phyloP scores from a whole-genome alignment of 495 filamentous ascomycete genomes.

The Hypoxylon perforatum region DNA sequence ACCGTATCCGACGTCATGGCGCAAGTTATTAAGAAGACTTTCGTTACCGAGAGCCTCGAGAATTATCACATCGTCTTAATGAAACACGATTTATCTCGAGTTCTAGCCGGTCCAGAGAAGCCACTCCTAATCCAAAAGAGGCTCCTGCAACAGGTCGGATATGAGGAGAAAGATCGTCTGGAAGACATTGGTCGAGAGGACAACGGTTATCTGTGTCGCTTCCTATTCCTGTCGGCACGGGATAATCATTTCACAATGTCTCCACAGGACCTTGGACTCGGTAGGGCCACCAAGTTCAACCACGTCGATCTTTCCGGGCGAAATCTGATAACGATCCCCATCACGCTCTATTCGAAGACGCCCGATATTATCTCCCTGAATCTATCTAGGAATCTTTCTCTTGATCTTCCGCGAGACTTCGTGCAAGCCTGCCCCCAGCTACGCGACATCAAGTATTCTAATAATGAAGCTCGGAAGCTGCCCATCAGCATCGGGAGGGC shows the following conservation, averaged over 20 bases:
- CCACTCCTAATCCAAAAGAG: slow-evolving; percentile 94
- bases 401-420: slow-evolving; percentile 96
- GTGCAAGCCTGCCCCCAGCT: slow-evolving; percentile 91
- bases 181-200: slow-evolving; percentile 98
- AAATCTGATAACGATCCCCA: slow-evolving; percentile 94
- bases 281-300: slow-evolving; percentile 85
- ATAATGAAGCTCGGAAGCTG: slow-evolving; percentile 89
- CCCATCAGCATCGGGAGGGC: slow-evolving; percentile 87
- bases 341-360: slow-evolving; percentile 89
- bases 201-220: slow-evolving; percentile 95
- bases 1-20: slow-evolving; percentile 85
- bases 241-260: slow-evolving; percentile 76
- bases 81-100: slow-evolving; percentile 88
- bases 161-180: slow-evolving; percentile 84
- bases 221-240: slow-evolving; percentile 89
- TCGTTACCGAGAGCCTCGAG: slow-evolving; percentile 85
- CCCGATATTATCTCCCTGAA: slow-evolving; percentile 95
- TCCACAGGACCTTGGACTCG: slow-evolving; percentile 77
- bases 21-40: slow-evolving; percentile 89
- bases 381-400: slow-evolving; percentile 87
- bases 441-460: slow-evolving; percentile 92
- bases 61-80: slow-evolving; percentile 96
- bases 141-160: slow-evolving; percentile 91
- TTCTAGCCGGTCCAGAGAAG: slow-evolving; percentile 79
- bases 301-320: slow-evolving; percentile 92